Evolutionary conservation across 2,329 filamentous ascomycete species (phyloP).

Genomic region (Botrytis medusae): DNA sequence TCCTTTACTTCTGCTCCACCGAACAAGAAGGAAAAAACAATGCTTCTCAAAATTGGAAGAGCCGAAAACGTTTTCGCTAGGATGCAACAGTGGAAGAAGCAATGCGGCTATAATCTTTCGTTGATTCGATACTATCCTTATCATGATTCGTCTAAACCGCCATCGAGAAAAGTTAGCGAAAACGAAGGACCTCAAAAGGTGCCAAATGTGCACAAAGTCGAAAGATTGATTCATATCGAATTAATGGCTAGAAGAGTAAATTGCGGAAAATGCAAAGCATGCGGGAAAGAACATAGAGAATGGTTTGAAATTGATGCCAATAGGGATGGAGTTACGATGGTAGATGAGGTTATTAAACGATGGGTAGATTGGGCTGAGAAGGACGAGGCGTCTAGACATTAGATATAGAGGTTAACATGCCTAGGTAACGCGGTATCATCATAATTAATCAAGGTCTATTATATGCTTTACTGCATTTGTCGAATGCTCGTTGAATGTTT

Average conservation of each 20-base stretch:
- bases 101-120: slow-evolving; percentile 87
- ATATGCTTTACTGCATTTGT: background rate
- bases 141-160: slow-evolving; percentile 39
- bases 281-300: slow-evolving; percentile 83
- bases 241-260: slow-evolving; percentile 60
- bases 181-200: slow-evolving; percentile 62
- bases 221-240: slow-evolving; percentile 88
- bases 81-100: slow-evolving; percentile 88
- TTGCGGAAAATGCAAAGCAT: slow-evolving; percentile 66
- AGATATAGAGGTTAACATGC: slow-evolving; percentile 13
- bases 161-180: slow-evolving; percentile 19
- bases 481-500: background rate
- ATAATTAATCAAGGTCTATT: background rate
- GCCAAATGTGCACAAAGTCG: slow-evolving; percentile 82
- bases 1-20: slow-evolving; percentile 47
- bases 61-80: slow-evolving; percentile 83
- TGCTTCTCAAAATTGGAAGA: slow-evolving; percentile 66
- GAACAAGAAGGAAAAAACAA: slow-evolving; percentile 51
- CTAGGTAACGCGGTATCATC: background rate
- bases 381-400: slow-evolving; percentile 22
- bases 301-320: slow-evolving; percentile 91
- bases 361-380: slow-evolving; percentile 73
- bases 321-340: slow-evolving; percentile 64
- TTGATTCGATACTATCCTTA: slow-evolving; percentile 93
- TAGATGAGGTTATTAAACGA: slow-evolving; percentile 73